Evolutionary conservation across 441 rosid genomes (phyloP).

Genomic region (Omphalea diandra): DNA sequence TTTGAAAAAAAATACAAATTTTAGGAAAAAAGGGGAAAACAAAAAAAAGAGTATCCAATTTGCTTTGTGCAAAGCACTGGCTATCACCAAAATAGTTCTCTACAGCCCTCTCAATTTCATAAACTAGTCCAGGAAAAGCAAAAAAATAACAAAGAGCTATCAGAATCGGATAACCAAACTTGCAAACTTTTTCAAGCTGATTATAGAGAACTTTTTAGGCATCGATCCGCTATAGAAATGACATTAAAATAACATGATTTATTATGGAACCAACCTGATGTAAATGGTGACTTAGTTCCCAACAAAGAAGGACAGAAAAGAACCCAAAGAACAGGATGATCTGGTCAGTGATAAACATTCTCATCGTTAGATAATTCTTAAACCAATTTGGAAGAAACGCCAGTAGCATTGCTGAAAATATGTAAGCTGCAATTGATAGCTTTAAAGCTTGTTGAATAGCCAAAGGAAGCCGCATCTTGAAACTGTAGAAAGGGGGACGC

Average conservation of each 20-base stretch:
- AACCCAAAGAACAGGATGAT: constrained; percentile 50
- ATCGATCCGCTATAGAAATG: not conserved
- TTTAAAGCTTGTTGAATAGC: constrained; percentile 55
- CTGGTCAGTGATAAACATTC: constrained; percentile 50
- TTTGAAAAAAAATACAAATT: not conserved
- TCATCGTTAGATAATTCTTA: constrained; percentile 36
- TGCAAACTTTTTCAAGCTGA: not conserved
- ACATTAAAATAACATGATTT: not conserved
- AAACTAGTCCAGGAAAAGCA: not conserved
- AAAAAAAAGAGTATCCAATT: not conserved
- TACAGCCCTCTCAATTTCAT: not conserved
- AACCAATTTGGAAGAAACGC: constrained; percentile 39
- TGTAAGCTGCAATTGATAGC: constrained; percentile 49
- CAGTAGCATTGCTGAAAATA: constrained; percentile 45
- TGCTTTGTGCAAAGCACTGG: not conserved
- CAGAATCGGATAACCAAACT: not conserved
- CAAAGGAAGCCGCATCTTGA: constrained; percentile 75
- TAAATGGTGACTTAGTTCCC: constrained; percentile 80
- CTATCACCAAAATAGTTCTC: not conserved
- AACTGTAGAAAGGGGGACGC: constrained; percentile 80
- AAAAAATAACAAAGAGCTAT: not conserved
- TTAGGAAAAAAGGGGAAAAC: not conserved
- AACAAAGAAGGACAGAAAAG: constrained; percentile 65
- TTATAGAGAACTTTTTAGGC: not conserved
- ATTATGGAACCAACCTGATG: constrained; percentile 60